Percentiles rank a stretch among this genome's conserved stretches.
Conservation (phyloP, 2,329 filamentous ascomycete species). For the Neonectria ditissima region DNA sequence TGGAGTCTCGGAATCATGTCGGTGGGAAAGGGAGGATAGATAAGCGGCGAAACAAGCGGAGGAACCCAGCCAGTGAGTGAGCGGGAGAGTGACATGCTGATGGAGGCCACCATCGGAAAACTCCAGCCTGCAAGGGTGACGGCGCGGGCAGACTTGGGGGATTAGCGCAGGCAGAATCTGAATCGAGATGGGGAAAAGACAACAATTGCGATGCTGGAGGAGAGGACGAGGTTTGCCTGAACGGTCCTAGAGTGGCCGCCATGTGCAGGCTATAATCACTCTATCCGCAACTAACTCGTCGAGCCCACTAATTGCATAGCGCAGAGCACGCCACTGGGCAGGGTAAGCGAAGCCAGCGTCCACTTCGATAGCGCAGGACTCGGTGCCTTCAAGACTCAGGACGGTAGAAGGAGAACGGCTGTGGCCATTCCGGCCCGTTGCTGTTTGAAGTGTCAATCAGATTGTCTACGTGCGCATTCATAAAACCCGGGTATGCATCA, state of each 20-base stretch:
- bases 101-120: neutral
- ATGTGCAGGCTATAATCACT: slow-evolving; percentile 7
- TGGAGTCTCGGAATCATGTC: neutral
- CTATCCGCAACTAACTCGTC: slow-evolving; percentile 14
- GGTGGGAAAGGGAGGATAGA: neutral
- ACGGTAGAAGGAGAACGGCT: neutral
- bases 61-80: neutral
- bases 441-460: neutral
- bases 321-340: slow-evolving; percentile 7
- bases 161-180: neutral
- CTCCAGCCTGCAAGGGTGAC: neutral
- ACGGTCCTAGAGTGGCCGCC: neutral
- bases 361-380: neutral
- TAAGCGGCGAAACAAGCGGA: slow-evolving; percentile 3
- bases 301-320: neutral
- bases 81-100: neutral
- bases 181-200: neutral
- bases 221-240: too few relatives aligned
- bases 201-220: neutral
- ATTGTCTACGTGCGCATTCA: neutral
- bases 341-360: neutral
- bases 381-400: neutral
- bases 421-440: neutral
- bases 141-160: neutral
- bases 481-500: too few relatives aligned